Evolutionary conservation across 331 rosid species (phyloP), one percentile per base, ranked within the genome.

Genomic region (Phaseolus coccineus): DNA sequence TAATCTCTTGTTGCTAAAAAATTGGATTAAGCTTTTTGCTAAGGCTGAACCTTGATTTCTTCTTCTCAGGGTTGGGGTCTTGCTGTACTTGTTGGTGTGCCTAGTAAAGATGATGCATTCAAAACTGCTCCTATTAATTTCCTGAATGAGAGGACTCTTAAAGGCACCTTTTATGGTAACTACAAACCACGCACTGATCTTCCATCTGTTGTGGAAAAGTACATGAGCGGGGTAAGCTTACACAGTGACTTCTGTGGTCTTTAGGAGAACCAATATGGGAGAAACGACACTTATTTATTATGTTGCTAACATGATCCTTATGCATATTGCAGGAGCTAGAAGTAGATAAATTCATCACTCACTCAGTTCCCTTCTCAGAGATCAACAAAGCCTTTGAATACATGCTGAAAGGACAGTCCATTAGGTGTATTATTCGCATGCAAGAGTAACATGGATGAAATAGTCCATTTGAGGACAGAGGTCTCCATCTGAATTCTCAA

Each of bases 161-260:
- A 90, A 90, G 98, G 98, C n/a, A 93, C 99, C 64, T 91, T 91
- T 87, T 96, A 85, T 47, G 98, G 99, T 16, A 93, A 96, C 87
- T 96, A 91, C 91, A 93, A 96, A 46, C 97, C 96, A 35, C 94
- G 93, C 9, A 57, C 91, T 0, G 97, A 96, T 73, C 87, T 96
- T 24, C 99, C 99, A 4, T 5, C 31, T 8, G 92, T 90, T 24
- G 98, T 96, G 67, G 97, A 96, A 33, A 85, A 69, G 92, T 91
- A 93, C 89, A 79, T 96, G 93, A 89, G 76, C 22, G 91, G 93
- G 94, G 98, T 91, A 82, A 84, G 65, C 8, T 51, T 77, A 65
- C 51, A 46, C 16, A 42, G 13, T 42, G 42, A 8, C 51, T 61
- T 58, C 1, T 76, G 59, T 8, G 28, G 4, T 35, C 10, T 59